Evolutionary conservation across 83 land plant genomes (phyloP), one percentile per base, ranked within the genome.

Genomic region (Picea abies): DNA sequence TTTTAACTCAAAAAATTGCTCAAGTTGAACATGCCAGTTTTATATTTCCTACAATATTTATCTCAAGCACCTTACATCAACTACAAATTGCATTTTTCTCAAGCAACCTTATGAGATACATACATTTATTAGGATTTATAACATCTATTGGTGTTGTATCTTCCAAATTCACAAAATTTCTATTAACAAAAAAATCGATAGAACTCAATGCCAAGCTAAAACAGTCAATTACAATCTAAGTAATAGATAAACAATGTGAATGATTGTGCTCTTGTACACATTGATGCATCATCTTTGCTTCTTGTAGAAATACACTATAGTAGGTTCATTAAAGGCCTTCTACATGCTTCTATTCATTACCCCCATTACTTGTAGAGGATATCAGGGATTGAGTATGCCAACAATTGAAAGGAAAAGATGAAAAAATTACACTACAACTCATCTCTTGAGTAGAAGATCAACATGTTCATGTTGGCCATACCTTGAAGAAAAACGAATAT

Each of bases 71-170:
- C 76, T 44, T 11, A 72, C 25, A 23, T 72, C n/a, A 72, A 39
- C 44, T 72, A 72, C 76, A 72, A 72, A 72, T 44, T 72, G 82
- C 72, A 80, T 63, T 39, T 80, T 80, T 63, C 82, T 80, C 82
- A 58, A 80, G 66, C 17, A 80, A 70, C 25, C 37, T 63, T 20
- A 66, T 63, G 20, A 80, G 56, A 35, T 80, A 16, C 20, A 35
- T 39, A 19, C 69, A 72, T 6, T 80, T 80, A 35, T 80, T 80
- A 35, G 35, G 69, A 44, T 64, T 63, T 22, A 72, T 72, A 14
- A 80, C 67, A 11, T 80, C 82, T 22, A 80, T 9, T 9, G 82
- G 82, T 60, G 82, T 80, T 63, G 37, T 58, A 25, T 44, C 82
- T 63, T 80, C 82, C 72, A 80, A 80, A 37, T 80, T 80, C 71